A percentile compares a stretch with the other conserved stretches of the same genome.
Evolutionary conservation across 768 basidiomycete genomes (phyloP).

Genomic region (Tubosaeta sp.): DNA sequence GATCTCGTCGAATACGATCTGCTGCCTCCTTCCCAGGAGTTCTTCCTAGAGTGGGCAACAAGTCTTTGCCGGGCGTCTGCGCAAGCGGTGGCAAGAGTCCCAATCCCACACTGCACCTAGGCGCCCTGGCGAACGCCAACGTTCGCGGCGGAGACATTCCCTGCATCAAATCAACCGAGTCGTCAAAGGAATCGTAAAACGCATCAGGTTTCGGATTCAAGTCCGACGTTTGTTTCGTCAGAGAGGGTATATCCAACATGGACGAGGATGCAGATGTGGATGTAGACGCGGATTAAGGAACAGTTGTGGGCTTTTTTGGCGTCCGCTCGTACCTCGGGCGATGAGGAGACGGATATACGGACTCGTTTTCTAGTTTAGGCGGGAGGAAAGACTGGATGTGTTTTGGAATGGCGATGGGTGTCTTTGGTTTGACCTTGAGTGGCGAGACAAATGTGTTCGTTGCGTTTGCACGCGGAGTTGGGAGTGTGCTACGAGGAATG

Average conservation of each 20-base stretch:
- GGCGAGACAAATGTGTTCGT: conserved; percentile 40
- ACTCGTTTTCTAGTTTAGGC: conserved; percentile 61
- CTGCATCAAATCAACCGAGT: conserved; percentile 36
- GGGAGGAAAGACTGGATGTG: conserved; percentile 61
- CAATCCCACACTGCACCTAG: conserved; percentile 30
- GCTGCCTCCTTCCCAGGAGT: conserved; percentile 76
- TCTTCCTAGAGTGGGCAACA: conserved; percentile 41
- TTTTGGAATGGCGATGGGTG: conserved; percentile 48
- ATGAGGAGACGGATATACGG: conserved; percentile 44
- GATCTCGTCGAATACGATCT: conserved; percentile 58
- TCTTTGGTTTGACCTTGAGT: conserved; percentile 53
- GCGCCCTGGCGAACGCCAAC: conserved; percentile 45
- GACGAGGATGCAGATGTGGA: conserved; percentile 32
- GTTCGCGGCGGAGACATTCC: conserved; percentile 54
- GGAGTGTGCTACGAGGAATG: conserved; percentile 20
- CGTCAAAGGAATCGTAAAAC: conserved; percentile 35
- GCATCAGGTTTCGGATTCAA: conserved; percentile 37
- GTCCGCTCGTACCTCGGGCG: conserved; percentile 26
- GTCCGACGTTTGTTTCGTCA: conserved; percentile 32
- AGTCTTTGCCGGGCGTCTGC: conserved; percentile 64
- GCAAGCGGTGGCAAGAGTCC: conserved; percentile 39
- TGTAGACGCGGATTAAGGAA: conserved; percentile 15
- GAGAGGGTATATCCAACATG: conserved; percentile 48
- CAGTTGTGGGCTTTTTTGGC: conserved; percentile 21
- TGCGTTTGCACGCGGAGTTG: conserved; percentile 36